Conservation (phyloP, 2,329 filamentous ascomycete genomes). For the Exophiala aquamarina region DNA sequence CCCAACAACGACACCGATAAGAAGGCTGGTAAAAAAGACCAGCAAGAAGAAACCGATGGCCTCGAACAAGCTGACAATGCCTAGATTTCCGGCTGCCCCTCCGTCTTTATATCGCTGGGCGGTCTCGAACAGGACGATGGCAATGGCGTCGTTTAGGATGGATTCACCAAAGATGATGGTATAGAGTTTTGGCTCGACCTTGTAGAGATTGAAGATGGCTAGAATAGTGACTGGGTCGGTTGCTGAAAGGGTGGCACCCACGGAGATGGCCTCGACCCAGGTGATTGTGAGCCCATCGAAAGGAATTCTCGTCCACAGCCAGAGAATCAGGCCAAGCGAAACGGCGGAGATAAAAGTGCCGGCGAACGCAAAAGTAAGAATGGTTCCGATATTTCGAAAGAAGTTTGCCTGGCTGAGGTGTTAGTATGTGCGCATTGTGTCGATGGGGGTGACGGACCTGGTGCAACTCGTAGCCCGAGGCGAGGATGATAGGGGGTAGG, state of each 20-base stretch:
- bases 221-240: constrained; percentile 97
- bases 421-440: not conserved
- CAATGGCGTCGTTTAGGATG: constrained; percentile 96
- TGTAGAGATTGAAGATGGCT: constrained; percentile 99
- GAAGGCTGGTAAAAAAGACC: constrained; percentile 90
- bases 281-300: constrained; percentile 81
- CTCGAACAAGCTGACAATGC: constrained; percentile 80
- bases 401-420: constrained; percentile 70
- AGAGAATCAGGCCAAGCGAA: constrained; percentile 87
- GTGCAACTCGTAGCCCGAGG: constrained; percentile 94
- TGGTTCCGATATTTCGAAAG: constrained; percentile 96
- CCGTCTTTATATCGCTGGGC: constrained; percentile 88
- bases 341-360: constrained; percentile 96
- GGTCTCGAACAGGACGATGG: constrained; percentile 97
- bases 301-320: constrained; percentile 82
- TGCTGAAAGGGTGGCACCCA: constrained; percentile 92
- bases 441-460: constrained; percentile 54
- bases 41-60: constrained; percentile 92
- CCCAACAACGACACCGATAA: constrained; percentile 85
- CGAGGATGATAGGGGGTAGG: constrained; percentile 96
- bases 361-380: constrained; percentile 94
- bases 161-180: constrained; percentile 99
- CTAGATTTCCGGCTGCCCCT: constrained; percentile 66
- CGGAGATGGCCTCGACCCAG: constrained; percentile 94
- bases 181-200: constrained; percentile 97